Conservation (phyloP, 2,329 filamentous ascomycete species). For the Stagonosporopsis rhizophila region DNA sequence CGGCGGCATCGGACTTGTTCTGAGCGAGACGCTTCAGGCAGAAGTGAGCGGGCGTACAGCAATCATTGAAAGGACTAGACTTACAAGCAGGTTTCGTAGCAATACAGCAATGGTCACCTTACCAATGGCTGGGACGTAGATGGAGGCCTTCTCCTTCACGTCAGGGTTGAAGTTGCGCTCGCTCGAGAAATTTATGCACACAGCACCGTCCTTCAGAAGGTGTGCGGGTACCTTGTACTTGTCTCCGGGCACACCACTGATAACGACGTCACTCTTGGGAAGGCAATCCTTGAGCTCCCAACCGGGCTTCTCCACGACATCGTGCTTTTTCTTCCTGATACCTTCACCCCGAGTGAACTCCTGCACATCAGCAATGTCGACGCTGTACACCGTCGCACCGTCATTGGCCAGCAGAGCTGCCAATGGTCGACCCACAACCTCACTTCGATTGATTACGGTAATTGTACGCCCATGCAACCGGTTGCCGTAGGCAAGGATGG, state of each 20-base stretch:
- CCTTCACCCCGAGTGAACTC: conserved; percentile 90
- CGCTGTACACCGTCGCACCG: conserved; percentile 91
- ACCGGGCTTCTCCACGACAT: conserved; percentile 82
- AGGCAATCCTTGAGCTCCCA: conserved; percentile 82
- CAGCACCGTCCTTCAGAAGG: conserved; percentile 83
- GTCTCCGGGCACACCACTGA: conserved; percentile 88
- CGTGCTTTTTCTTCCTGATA: conserved; percentile 83
- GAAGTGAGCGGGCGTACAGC: neutral
- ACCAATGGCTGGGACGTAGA: conserved; percentile 95
- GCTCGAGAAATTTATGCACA: conserved; percentile 99
- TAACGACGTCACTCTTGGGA: conserved; percentile 90
- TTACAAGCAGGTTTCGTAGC: conserved; percentile 84
- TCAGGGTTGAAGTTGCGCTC: conserved; percentile 91
- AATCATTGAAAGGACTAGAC: conserved; percentile 43
- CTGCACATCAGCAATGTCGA: conserved; percentile 91
- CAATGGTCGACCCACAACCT: conserved; percentile 92
- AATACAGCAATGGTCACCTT: conserved; percentile 97
- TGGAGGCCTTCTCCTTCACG: conserved; percentile 93
- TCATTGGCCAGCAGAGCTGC: conserved; percentile 95
- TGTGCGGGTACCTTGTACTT: conserved; percentile 88
- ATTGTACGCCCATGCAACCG: conserved; percentile 92
- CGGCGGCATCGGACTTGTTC: conserved; percentile 48
- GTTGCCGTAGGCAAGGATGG: conserved; percentile 90
- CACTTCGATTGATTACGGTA: conserved; percentile 93
- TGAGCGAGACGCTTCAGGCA: conserved; percentile 52